Percentiles rank a stretch among this genome's conserved stretches.
phyloP scores from a whole-genome alignment of 139 green algal genomes.

The Klebsormidium nitens region DNA sequence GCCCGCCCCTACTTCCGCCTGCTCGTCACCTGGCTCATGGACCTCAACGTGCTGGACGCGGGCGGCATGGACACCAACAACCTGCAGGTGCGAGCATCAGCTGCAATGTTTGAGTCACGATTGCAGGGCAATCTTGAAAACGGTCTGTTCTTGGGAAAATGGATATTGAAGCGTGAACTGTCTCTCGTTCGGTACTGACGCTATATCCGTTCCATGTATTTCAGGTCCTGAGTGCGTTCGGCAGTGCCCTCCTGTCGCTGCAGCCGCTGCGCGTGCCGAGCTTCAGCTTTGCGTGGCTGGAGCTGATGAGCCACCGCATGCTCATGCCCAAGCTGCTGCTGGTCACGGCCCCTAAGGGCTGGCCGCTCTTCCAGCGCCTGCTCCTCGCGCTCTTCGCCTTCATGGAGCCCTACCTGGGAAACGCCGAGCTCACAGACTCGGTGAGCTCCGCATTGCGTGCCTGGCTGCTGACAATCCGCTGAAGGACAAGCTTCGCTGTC shows the following conservation, averaged over 20 bases:
- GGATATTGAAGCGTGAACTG: neutral
- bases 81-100: constrained; percentile 19
- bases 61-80: constrained; percentile 40
- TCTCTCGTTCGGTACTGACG: neutral
- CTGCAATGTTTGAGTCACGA: neutral
- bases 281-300: constrained; percentile 92
- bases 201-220: too few relatives aligned
- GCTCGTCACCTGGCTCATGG: constrained; percentile 70
- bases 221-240: constrained; percentile 44
- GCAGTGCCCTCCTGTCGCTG: constrained; percentile 51
- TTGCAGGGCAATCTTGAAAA: neutral
- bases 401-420: constrained; percentile 92
- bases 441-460: too few relatives aligned
- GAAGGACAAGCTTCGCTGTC: too few relatives aligned
- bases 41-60: constrained; percentile 60
- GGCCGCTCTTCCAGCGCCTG: constrained; percentile 65
- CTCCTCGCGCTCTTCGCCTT: constrained; percentile 80
- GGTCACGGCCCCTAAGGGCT: constrained; percentile 52
- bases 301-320: constrained; percentile 79
- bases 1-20: constrained; percentile 88
- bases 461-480: too few relatives aligned
- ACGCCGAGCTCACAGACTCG: constrained; percentile 68
- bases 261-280: constrained; percentile 81
- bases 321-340: constrained; percentile 92
- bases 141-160: neutral